Evolutionary conservation across 176 grass and related monocot species (phyloP), one percentile per base, ranked within the genome.

Genomic region (Typha latifolia): DNA sequence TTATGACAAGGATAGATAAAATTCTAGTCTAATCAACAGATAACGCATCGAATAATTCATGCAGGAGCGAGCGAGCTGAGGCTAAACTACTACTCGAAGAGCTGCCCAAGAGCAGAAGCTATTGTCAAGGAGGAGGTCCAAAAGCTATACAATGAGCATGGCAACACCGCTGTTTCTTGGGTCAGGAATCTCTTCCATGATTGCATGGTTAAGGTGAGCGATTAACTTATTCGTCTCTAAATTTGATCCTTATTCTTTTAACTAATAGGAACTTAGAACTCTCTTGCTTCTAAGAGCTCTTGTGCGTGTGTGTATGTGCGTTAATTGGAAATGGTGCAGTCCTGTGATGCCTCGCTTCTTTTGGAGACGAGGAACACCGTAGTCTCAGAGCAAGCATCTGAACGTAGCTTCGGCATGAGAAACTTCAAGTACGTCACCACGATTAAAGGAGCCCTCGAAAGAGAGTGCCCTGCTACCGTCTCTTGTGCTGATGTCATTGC

Each of bases 81-180:
- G 34, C 34, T 37, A 37, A 37, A 37, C 34, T 37, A 37, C 34
- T 37, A 37, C 34, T 66, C 66, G 6, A 48, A 70, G 16, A 82
- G 80, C 32, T 82, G 80, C 31, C 80, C 80, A 12, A 68, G 55
- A 4, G 80, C 80, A 2, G 80, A 82, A 22, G 13, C 71, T 3
- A 72, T 82, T 12, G 19, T 82, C 3, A 77, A 49, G 69, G 62
- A 77, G 48, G 3, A 82, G 55, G 81, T 84, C 6, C 47, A 3
- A 49, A 79, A 37, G 19, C 75, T 79, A 14, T 84, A 84, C 66
- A 49, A 74, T 2, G 19, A 78, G 70, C 81, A 84, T 20, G 81
- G 81, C 65, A 84, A 84, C 81, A 84, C 81, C 10, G 75, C 81
- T 0, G 70, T 84, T 18, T 84, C 81, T 0, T 84, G 76, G 66